Evolutionary conservation across 495 filamentous ascomycete species (phyloP), one percentile per base, ranked within the genome.

Genomic region (Lophiotrema nucula): DNA sequence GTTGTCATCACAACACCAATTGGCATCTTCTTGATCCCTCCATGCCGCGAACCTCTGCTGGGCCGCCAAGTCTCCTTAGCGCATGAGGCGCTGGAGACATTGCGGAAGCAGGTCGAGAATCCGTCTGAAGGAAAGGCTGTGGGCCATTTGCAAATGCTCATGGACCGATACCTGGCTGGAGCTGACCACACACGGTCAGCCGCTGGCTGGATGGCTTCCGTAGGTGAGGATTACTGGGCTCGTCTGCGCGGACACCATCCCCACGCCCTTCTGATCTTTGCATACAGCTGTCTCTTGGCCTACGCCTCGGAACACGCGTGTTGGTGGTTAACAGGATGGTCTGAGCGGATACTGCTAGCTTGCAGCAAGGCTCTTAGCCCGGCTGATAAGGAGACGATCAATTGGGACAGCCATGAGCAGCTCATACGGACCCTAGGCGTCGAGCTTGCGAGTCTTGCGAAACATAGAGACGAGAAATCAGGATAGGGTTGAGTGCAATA

Each of bases 281-380:
- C 44, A 10, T 47, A 47, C 23, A 47, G 44, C 44, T 12, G 18
- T 23, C 44, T 47, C 18, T 23, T 47, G 18, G 19, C 26, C 44
- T 23, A 10, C 10, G 44, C 44, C 19, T 47, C 44, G 44, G 44
- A 47, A 18, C 44, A 47, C 26, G 44, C 22, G 26, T 47, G 44
- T 47, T 47, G 44, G 44, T 47, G 44, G 44, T 24, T 47, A 10
- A 24, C 44, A 23, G 44, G 44, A 47, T 47, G 44, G 44, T 47
- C 44, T 10, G 5, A 10, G 44, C 44, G 44, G 18, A 47, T 47
- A 11, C 18, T 47, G 44, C 44, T 11, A 18, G 44, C 44, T 47
- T 47, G 44, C 26, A 47, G 44, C 23, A 23, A 47, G 18, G 18
- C 26, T 19, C 4, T 47, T 16, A 47, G 44, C 23, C 44, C 8